phyloP scores from a whole-genome alignment of 805 yeast species.

The Kurtzmaniella fragi region DNA sequence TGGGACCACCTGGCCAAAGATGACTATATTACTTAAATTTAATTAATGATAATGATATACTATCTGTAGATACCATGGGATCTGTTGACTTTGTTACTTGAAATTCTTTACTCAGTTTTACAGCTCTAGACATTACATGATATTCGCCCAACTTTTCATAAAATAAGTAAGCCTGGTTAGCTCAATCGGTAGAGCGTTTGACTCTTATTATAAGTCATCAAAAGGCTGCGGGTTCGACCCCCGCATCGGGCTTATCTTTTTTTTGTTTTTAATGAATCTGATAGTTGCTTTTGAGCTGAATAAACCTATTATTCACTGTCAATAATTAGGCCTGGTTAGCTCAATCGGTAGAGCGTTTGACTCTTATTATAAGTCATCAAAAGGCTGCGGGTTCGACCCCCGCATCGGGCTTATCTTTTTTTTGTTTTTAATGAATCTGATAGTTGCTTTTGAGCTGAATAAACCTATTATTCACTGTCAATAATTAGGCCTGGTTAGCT shows the following conservation, averaged over 20 bases:
- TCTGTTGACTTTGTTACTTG: background rate
- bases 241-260: slow-evolving; percentile 25
- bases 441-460: too few relatives aligned
- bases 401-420: slow-evolving; percentile 23
- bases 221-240: slow-evolving; percentile 33
- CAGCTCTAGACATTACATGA: too few relatives aligned
- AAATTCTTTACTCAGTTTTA: too few relatives aligned
- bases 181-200: slow-evolving; percentile 23
- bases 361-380: slow-evolving; percentile 18
- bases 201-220: slow-evolving; percentile 17
- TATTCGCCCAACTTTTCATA: too few relatives aligned
- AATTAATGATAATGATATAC: background rate
- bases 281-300: too few relatives aligned
- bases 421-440: background rate
- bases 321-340: slow-evolving; percentile 3
- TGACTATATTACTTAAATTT: background rate
- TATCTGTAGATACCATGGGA: background rate
- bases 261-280: background rate
- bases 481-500: slow-evolving; percentile 4
- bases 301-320: too few relatives aligned
- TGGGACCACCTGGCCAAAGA: slow-evolving; percentile 6
- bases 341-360: slow-evolving; percentile 24
- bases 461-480: too few relatives aligned
- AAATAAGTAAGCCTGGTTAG: slow-evolving; percentile 3
- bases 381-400: slow-evolving; percentile 34